Conservation (phyloP, 352 stramenopile species). For the Globisporangium echinulatum region DNA sequence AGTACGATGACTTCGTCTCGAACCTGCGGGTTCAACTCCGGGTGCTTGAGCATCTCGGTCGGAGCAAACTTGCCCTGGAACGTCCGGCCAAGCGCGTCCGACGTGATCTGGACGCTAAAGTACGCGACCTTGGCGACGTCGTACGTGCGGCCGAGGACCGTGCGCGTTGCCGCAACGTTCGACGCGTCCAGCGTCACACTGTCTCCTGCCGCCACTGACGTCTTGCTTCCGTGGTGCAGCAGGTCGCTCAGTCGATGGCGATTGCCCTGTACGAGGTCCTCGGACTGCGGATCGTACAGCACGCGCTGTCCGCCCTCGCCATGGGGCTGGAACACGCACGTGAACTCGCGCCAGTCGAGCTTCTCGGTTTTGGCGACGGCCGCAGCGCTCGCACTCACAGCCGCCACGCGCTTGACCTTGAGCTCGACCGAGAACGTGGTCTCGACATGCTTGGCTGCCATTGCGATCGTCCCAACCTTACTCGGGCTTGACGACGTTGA, state of each 20-base stretch:
- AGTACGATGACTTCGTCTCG: conserved; percentile 29
- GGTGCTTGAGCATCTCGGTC: conserved; percentile 20
- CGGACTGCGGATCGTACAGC: conserved; percentile 34
- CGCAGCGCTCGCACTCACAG: background rate
- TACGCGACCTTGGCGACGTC: conserved; percentile 46
- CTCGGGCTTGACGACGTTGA: conserved; percentile 7
- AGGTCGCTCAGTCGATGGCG: conserved; percentile 26
- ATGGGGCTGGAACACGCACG: conserved; percentile 39
- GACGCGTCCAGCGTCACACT: background rate
- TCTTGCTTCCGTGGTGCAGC: conserved; percentile 7
- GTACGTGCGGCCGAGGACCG: conserved; percentile 48
- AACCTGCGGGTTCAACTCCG: conserved; percentile 18
- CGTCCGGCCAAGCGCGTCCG: conserved; percentile 20
- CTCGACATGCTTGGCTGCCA: conserved; percentile 19
- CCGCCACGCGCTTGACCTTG: conserved; percentile 21
- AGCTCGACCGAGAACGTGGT: conserved; percentile 46
- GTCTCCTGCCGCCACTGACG: background rate
- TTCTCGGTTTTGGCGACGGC: background rate
- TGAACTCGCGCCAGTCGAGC: conserved; percentile 34
- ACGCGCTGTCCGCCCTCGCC: conserved; percentile 37
- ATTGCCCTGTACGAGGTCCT: conserved; percentile 35
- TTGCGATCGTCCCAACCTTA: conserved; percentile 1
- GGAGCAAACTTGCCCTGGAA: conserved; percentile 42
- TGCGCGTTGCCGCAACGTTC: conserved; percentile 3
- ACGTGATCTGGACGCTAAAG: conserved; percentile 45